Percentiles rank a stretch among this genome's conserved stretches.
Evolutionary conservation across 768 basidiomycete species (phyloP).

Genomic region (Mycena rebaudengoi): DNA sequence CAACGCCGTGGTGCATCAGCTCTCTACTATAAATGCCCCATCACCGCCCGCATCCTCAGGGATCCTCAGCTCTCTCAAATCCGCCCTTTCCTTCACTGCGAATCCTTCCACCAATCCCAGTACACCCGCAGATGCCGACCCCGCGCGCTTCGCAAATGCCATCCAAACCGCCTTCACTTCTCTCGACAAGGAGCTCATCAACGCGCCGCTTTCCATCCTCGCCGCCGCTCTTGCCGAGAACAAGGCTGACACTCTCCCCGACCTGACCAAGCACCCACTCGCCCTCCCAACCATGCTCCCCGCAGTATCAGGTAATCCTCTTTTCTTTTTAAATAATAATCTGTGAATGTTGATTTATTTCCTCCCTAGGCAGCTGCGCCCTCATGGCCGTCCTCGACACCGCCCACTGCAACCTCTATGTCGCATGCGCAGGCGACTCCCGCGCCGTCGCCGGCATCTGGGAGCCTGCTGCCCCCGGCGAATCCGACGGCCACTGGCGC

Average conservation of each 20-base stretch:
- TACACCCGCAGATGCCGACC: slow-evolving; percentile 51
- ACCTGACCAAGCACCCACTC: slow-evolving; percentile 75
- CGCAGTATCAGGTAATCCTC: slow-evolving; percentile 87
- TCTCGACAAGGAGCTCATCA: slow-evolving; percentile 86
- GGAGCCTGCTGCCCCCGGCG: slow-evolving; percentile 67
- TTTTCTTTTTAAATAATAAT: too few relatives aligned
- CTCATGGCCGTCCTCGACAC: slow-evolving; percentile 90
- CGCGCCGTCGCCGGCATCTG: slow-evolving; percentile 95
- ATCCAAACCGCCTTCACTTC: slow-evolving; percentile 81
- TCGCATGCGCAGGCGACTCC: slow-evolving; percentile 93
- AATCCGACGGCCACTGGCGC: slow-evolving; percentile 82
- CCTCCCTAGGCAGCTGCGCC: slow-evolving; percentile 95
- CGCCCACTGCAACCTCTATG: slow-evolving; percentile 80
- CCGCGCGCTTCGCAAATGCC: slow-evolving; percentile 65
- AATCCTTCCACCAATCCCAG: slow-evolving; percentile 35
- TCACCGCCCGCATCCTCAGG: slow-evolving; percentile 41
- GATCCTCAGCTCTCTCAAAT: slow-evolving; percentile 43
- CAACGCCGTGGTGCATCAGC: slow-evolving; percentile 81
- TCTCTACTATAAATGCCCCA: slow-evolving; percentile 58
- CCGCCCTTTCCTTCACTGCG: slow-evolving; percentile 32
- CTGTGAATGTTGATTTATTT: too few relatives aligned
- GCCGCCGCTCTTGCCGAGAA: slow-evolving; percentile 63
- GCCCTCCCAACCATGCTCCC: slow-evolving; percentile 80
- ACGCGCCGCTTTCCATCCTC: slow-evolving; percentile 79
- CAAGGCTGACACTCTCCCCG: slow-evolving; percentile 63